Evolutionary conservation across 306 rosid species (phyloP).

Genomic region (Begonia peltatifolia): DNA sequence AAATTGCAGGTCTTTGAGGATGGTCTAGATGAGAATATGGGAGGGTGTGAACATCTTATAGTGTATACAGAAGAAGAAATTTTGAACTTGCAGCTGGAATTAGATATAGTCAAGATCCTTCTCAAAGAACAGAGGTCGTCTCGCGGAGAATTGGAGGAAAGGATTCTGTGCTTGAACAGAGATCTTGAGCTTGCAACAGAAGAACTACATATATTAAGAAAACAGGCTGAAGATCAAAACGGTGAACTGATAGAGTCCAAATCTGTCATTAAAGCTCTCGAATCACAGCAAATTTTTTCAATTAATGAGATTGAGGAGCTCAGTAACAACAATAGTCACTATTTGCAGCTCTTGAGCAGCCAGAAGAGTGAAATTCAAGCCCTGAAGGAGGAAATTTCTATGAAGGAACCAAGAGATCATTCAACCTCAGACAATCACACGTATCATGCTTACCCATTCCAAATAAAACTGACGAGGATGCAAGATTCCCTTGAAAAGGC

Average conservation of each 20-base stretch:
- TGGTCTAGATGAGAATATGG: constrained; percentile 13
- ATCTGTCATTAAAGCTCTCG: constrained; percentile 62
- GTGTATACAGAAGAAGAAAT: constrained; percentile 51
- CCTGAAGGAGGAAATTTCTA: constrained; percentile 39
- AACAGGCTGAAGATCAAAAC: constrained; percentile 35
- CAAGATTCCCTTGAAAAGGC: constrained; percentile 85
- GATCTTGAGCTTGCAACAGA: constrained; percentile 35
- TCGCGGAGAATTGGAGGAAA: constrained; percentile 44
- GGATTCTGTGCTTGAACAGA: constrained; percentile 25
- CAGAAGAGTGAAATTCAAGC: constrained; percentile 41
- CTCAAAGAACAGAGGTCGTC: constrained; percentile 57
- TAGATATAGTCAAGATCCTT: constrained; percentile 67
- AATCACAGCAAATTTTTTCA: constrained; percentile 62
- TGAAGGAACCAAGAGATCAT: constrained; percentile 33
- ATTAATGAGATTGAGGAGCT: constrained; percentile 64
- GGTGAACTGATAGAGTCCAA: constrained; percentile 46
- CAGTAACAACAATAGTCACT: constrained; percentile 31
- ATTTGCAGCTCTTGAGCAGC: constrained; percentile 38
- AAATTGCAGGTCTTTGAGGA: constrained; percentile 21
- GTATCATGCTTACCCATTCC: constrained; percentile 32
- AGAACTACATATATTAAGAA: constrained; percentile 24
- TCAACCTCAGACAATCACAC: constrained; percentile 22
- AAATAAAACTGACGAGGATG: constrained; percentile 58
- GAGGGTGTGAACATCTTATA: constrained; percentile 16
- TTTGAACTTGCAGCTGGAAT: constrained; percentile 61